Percentiles rank a stretch among this genome's conserved stretches.
These are phyloP conservation scores for Neofusicoccum laricinum DNA, from an alignment of 2,329 filamentous ascomycete genomes.

Conservation along the genomic window DNA sequence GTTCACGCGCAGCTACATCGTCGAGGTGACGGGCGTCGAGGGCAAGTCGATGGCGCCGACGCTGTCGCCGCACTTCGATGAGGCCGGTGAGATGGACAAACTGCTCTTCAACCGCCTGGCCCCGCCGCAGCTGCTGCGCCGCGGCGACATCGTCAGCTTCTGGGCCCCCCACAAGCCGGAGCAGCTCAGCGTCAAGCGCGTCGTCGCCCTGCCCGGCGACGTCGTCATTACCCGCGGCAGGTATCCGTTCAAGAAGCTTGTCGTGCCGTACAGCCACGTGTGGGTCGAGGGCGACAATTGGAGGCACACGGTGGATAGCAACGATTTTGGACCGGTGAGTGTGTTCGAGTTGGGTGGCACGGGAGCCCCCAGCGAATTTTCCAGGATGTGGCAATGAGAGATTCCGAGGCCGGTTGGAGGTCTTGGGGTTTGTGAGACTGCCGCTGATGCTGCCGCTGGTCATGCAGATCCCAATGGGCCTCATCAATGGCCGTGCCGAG, in stretches of 20 bases:
- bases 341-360: too few relatives aligned
- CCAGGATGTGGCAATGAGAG: neutral
- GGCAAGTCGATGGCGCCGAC: conserved; percentile 47
- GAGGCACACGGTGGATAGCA: conserved; percentile 74
- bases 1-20: neutral
- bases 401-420: neutral
- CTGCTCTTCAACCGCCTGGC: conserved; percentile 36
- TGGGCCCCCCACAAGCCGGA: conserved; percentile 64
- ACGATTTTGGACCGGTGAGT: conserved; percentile 73
- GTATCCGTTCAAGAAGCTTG: conserved; percentile 38
- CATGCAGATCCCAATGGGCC: conserved; percentile 58
- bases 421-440: too few relatives aligned
- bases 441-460: neutral
- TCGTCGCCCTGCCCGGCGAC: conserved; percentile 80
- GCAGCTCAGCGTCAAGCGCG: conserved; percentile 71
- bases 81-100: conserved; percentile 37
- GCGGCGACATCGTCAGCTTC: conserved; percentile 47
- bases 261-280: conserved; percentile 78
- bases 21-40: conserved; percentile 24
- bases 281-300: conserved; percentile 94
- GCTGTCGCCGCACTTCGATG: conserved; percentile 40
- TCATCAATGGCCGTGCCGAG: conserved; percentile 73
- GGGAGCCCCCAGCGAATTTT: too few relatives aligned
- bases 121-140: conserved; percentile 26
- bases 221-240: conserved; percentile 53